Conservation (phyloP, 2,329 filamentous ascomycete species). For the Talaromyces sp. region DNA sequence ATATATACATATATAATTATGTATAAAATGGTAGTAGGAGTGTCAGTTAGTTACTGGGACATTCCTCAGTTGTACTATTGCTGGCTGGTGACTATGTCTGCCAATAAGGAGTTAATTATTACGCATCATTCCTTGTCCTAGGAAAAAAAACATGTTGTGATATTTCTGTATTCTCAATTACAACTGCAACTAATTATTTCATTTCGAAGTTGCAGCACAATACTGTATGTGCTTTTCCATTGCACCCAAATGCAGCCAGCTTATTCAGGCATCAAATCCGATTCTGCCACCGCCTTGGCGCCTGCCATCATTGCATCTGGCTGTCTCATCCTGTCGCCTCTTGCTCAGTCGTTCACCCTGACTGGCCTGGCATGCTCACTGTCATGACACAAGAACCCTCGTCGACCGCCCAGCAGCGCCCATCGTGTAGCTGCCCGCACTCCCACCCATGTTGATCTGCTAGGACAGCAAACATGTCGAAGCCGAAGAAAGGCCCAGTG, state of each 20-base stretch:
- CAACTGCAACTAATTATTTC: no score
- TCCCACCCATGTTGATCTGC: background rate
- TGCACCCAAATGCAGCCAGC: background rate
- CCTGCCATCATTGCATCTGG: background rate
- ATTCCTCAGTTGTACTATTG: background rate
- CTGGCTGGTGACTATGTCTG: background rate
- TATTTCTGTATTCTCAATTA: no score
- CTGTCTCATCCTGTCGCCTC: background rate
- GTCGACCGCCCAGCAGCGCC: background rate
- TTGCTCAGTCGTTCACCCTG: background rate
- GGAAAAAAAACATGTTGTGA: background rate
- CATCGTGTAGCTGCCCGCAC: background rate
- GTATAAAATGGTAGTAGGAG: no score
- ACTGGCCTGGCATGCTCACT: background rate
- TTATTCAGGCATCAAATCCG: background rate
- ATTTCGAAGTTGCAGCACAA: no score
- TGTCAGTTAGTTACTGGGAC: no score
- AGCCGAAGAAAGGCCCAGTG: constrained; percentile 41
- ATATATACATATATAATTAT: no score
- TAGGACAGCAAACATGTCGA: constrained; percentile 35
- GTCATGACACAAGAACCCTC: background rate
- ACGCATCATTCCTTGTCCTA: background rate
- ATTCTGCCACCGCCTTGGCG: background rate
- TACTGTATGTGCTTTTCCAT: background rate
- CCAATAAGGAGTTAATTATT: background rate